Percentiles rank a stretch among this genome's conserved stretches.
phyloP scores from a whole-genome alignment of 1,284 basidiomycete species.

The Trichosporon sp. region DNA sequence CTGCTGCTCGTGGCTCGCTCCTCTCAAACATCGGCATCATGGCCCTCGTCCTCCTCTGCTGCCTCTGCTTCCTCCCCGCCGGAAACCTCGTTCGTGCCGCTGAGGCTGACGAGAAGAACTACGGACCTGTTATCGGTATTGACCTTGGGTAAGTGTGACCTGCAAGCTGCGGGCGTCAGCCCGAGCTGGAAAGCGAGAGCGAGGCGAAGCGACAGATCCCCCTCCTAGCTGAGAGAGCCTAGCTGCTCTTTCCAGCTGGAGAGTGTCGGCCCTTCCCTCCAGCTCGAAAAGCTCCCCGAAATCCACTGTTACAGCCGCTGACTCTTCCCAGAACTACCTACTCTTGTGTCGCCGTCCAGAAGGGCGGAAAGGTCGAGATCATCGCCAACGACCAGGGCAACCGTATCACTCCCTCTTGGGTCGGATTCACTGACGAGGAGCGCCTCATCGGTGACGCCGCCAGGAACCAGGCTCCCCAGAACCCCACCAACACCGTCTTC shows the following conservation, averaged over 20 bases:
- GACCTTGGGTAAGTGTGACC: slow-evolving; percentile 28
- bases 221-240: too few relatives aligned
- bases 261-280: too few relatives aligned
- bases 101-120: slow-evolving; percentile 53
- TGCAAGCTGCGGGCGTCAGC: not conserved
- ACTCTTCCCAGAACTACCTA: slow-evolving; percentile 56
- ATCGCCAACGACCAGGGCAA: slow-evolving; percentile 97
- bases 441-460: slow-evolving; percentile 81
- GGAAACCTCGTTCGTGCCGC: slow-evolving; percentile 34
- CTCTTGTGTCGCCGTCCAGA: slow-evolving; percentile 65
- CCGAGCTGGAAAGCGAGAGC: too few relatives aligned
- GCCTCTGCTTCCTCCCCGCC: slow-evolving; percentile 46
- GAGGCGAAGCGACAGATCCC: too few relatives aligned
- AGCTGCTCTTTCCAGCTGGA: too few relatives aligned
- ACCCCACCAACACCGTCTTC: slow-evolving; percentile 92
- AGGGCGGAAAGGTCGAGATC: slow-evolving; percentile 87
- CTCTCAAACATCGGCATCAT: slow-evolving; percentile 42
- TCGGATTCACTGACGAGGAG: slow-evolving; percentile 72
- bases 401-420: slow-evolving; percentile 95
- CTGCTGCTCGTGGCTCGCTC: slow-evolving; percentile 18
- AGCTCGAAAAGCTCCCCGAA: too few relatives aligned
- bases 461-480: slow-evolving; percentile 74
- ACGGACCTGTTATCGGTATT: slow-evolving; percentile 90
- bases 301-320: too few relatives aligned
- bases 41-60: slow-evolving; percentile 45